Evolutionary conservation across 352 stramenopile species (phyloP), one percentile per base, ranked within the genome.

Genomic region (Globisporangium nodosum): DNA sequence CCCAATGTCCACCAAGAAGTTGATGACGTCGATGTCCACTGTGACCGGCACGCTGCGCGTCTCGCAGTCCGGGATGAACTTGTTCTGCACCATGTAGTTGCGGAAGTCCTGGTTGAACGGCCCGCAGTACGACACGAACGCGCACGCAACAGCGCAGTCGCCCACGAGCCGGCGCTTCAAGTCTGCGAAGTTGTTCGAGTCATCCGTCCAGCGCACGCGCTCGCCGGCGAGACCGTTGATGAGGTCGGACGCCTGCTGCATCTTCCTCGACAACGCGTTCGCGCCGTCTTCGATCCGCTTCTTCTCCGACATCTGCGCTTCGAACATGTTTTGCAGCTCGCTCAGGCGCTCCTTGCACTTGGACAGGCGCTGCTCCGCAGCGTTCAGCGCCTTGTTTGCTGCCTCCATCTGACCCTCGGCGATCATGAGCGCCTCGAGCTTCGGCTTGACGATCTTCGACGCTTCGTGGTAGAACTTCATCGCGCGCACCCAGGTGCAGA

Each of bases 381-480:
- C 89, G 7, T 85, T 86, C 3, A 99, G 70, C 21, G 92, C 94
- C 64, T 98, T 98, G 64, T 99, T 98, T 0, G 97, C 97, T 7
- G 94, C 94, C 56, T 99, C 94, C 90, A 99, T 98, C 62, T 99
- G 91, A 0, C 87, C 93, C 75, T 98, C 94, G 2, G 96, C 96
- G 31, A 99, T 96, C 48, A 84, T 88, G 12, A 99, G 81, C 24
- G 96, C 96, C 68, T 99, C 97, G 3, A 99, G 82, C 70, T 99
- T 99, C 9, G 97, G 97, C 67, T 99, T 99, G 15, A 99, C 96
- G 61, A 99, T 97, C 70, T 99, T 99, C 27, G 92, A 98, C 1
- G 96, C 97, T 68, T 99, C 92, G 71, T 99, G 96, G 75, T 99
- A 99, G 61, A 96, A 98, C 64, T 98, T 98, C 97, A 99, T 99